A percentile compares a stretch with the other conserved stretches of the same genome.
These are phyloP conservation scores for Musa itinerans DNA, from an alignment of 176 grass and related monocot genomes.

Conservation along the genomic window DNA sequence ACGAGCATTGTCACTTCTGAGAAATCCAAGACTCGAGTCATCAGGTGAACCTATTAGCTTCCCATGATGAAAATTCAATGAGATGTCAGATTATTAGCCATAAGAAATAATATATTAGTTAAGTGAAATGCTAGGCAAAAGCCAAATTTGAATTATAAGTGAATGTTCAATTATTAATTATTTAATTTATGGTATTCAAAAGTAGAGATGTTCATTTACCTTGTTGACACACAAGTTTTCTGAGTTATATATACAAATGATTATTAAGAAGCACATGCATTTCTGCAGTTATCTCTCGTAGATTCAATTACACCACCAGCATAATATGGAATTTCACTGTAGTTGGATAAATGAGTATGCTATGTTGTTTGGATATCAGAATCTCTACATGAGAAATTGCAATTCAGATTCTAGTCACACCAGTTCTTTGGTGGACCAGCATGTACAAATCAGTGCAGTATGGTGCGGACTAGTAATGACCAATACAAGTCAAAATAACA, in stretches of 20 bases:
- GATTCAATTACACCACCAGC: neutral
- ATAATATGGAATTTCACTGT: neutral
- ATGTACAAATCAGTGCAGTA: too few relatives aligned
- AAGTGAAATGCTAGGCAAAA: neutral
- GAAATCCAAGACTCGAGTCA: slow-evolving; percentile 90
- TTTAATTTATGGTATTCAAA: too few relatives aligned
- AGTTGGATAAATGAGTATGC: neutral
- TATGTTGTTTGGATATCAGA: neutral
- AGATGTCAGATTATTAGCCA: slow-evolving; percentile 15
- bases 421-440: too few relatives aligned
- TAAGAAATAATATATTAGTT: neutral
- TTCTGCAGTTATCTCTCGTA: neutral
- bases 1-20: slow-evolving; percentile 79
- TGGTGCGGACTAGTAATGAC: too few relatives aligned
- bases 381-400: too few relatives aligned
- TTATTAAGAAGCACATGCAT: neutral
- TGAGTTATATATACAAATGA: neutral
- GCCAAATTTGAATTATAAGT: neutral
- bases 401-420: too few relatives aligned
- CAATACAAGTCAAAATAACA: too few relatives aligned
- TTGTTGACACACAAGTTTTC: neutral
- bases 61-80: slow-evolving; percentile 32
- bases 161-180: neutral
- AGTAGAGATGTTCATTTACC: too few relatives aligned
- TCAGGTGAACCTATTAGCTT: slow-evolving; percentile 95